Evolutionary conservation across 345 rosid species (phyloP).

Genomic region (Dipteronia sinensis): DNA sequence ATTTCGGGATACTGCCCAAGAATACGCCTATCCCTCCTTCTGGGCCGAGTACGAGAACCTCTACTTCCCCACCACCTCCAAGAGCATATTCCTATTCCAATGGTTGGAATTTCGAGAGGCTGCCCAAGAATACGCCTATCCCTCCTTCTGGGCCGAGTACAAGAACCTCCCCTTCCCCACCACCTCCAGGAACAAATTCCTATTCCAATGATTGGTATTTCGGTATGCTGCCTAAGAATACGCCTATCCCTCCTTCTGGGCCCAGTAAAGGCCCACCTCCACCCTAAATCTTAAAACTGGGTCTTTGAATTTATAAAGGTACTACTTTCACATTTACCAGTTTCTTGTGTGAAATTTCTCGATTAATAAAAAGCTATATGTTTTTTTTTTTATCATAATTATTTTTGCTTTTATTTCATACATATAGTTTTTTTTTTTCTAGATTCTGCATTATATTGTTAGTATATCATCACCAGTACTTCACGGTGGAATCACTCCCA

Average conservation of each 20-base stretch:
- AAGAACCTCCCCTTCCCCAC: background rate
- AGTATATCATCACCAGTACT: no score
- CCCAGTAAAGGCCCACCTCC: background rate
- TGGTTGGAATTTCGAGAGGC: background rate
- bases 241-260: background rate
- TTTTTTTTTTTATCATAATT: no score
- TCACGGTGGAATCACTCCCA: no score
- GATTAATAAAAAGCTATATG: background rate
- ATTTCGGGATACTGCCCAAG: background rate
- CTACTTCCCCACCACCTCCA: background rate
- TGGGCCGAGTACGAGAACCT: background rate
- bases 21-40: background rate
- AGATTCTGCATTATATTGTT: background rate
- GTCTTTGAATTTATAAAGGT: background rate
- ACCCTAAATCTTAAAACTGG: background rate
- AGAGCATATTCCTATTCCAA: background rate
- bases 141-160: slow-evolving; percentile 9
- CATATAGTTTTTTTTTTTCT: background rate
- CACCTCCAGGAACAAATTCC: background rate
- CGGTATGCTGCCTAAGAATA: background rate
- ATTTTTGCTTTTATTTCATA: no score
- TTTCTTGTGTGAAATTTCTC: background rate
- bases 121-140: background rate
- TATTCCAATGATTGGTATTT: background rate
- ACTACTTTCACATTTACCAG: no score